Base-by-base conservation (phyloP, 345 rosid genomes). In the Syzygium grande region DNA sequence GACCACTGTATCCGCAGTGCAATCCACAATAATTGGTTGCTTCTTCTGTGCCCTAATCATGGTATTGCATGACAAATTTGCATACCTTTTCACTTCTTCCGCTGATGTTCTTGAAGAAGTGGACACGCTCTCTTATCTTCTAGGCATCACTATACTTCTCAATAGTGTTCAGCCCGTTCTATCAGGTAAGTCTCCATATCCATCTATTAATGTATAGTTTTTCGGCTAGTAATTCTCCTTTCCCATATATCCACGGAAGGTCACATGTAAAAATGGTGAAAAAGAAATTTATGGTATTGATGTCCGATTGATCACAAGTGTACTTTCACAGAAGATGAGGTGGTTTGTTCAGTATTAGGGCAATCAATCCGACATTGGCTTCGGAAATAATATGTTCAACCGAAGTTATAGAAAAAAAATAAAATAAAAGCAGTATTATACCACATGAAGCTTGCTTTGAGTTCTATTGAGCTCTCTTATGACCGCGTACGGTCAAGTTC, bases 101-200 rank as follows among this genome's bases (percentile, higher is more conserved):
- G 11, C 87, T 29, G 87, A 85, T 84, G 91, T 92, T 59, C 88
- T 92, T 17, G 54, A 85, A 7, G 91, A 89, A 86, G 92, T 91
- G 13, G 87, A 89, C 38, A 51, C 78, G 9, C 87, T 89, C 30
- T 73, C 91, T 5, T 27, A 61, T 53, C 89, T 91, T n/a, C 53
- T 91, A 54, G 92, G 88, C 56, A 51, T 90, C 41, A 90, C 92
- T 43, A 91, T 92, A 84, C 88, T 92, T 29, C 91, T 92, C 11
- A 92, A 90, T 51, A 91, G 92, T 63, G 89, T 92, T 46, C 93
- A 92, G 29, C 92, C 92, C 38, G 86, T 92, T 54, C 83, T 92
- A 68, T 92, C 93, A 83, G 92, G 93, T 91, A 12, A 43, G 25
- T 51, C 15, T 56, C 17, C 7, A 10, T 54, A 14, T 12, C 65